Evolutionary conservation across 106 monocot species (phyloP), one percentile per base, ranked within the genome.

Genomic region (Posidonia australis): DNA sequence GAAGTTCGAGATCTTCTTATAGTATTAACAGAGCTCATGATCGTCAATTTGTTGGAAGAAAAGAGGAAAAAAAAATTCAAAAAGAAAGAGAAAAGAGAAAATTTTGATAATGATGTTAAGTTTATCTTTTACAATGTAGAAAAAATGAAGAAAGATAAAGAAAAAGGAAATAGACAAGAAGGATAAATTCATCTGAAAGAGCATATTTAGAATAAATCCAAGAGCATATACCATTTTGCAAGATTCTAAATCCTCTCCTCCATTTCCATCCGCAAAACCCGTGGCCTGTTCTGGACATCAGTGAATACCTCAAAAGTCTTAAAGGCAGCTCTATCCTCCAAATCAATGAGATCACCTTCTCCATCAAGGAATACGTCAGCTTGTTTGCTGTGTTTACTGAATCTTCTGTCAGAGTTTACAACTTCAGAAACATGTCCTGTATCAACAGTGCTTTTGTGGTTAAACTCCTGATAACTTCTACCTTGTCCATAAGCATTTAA

Each of bases 281-380:
- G 72, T 70, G 90, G 86, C 64, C 90, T 84, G 67, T 96, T 87
- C 25, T 71, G 84, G 41, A 96, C 79, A 75, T 96, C 84, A 61
- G 86, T 96, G 67, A 96, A 86, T 51, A 80, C 86, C 67, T 96
- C 90, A 65, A 84, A 96, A 51, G 90, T 84, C 64, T 65, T 90
- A 71, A 90, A 96, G 53, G 96, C 90, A 67, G 82, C 82, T 78
- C 82, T 87, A 30, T 90, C 83, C 47, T 94, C 86, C 13, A 74
- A 41, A 28, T 81, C 76, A 60, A 46, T 24, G 23, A 59, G 49
- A 61, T 67, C 60, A 16, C 58, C 18, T 49, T 71, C 71, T 49
- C 63, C 68, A 60, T 60, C 51, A 55, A 10, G 9, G 46, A 63
- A 6, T 42, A 54, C 63, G 69, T 64, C 47, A 30, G 29, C 45